Evolutionary conservation across 768 basidiomycete genomes (phyloP), one percentile per base, ranked within the genome.

Genomic region (Mrakia blollopis): DNA sequence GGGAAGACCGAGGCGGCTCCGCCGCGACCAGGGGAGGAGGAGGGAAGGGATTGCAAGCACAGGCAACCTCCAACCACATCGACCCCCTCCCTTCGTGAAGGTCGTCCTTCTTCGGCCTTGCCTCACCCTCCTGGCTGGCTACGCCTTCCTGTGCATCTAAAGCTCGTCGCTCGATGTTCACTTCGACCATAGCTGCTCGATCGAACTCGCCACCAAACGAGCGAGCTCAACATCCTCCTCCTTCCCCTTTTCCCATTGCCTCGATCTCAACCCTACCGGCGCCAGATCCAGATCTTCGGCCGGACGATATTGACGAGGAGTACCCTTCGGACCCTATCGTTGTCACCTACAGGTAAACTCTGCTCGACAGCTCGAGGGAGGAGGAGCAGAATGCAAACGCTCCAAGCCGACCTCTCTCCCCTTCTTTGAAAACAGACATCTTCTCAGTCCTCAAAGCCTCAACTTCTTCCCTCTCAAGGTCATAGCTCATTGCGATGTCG

Each of bases 401-500:
- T 21, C 16, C 0, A 10, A 68, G 39, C 32, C 50, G 14, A 44
- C n/a, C 32, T 21, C 32, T 8, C 35, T 74, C 32, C 37, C 50
- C 25, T 37, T 30, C 11, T 9, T n/a, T n/a, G 8, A 44, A 16
- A 30, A 39, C 52, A 77, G 76, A 30, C 76, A 77, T 52, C 76
- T 77, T 11, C 76, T 73, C 37, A 52, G 50, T 32, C 44, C 72
- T 18, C 76, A 77, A 16, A 73, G 37, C n/a, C 61, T 72, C 2
- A 71, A 41, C 1, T 16, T 7, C 25, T 73, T 68, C 61, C 73
- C 76, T 2, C 73, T 76, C 30, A 39, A 79, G 9, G 77, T 79
- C 41, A 78, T 98, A 50, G 94, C 93, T 0, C 90, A 97, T 62
- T 94, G 93, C 82, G 94, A 98, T 81, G 92, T 85, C 37, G 85